A percentile compares a stretch with the other conserved stretches of the same genome.
Conservation (phyloP, 306 rosid species). For the Rubus idaeus region DNA sequence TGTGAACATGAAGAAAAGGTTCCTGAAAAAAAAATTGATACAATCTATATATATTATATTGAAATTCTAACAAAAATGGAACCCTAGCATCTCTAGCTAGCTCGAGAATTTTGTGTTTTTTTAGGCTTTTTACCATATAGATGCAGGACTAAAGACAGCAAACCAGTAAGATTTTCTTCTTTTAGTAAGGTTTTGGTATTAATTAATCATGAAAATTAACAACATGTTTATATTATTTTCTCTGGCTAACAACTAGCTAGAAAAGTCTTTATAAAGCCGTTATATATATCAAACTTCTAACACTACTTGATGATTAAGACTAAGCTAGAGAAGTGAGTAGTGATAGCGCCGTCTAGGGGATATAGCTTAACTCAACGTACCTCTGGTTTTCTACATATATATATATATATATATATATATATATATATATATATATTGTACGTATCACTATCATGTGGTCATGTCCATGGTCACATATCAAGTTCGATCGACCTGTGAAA, state of each 20-base stretch:
- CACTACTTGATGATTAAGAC: conserved; percentile 7
- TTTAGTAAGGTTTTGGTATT: not conserved
- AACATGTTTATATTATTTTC: too few species aligned
- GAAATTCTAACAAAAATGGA: not conserved
- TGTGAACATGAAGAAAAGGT: too few species aligned
- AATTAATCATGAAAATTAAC: too few species aligned
- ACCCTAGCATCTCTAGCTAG: not conserved
- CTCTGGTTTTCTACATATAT: not conserved
- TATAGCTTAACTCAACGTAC: not conserved
- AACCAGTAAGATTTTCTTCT: not conserved
- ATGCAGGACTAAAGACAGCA: not conserved
- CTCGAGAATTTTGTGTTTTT: not conserved
- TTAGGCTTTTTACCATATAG: not conserved
- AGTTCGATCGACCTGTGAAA: conserved; percentile 20
- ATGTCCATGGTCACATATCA: conserved; percentile 31
- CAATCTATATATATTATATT: too few species aligned
- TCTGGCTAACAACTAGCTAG: not conserved
- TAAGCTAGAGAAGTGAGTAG: not conserved
- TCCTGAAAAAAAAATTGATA: too few species aligned
- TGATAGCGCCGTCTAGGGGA: not conserved
- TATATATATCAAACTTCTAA: not conserved
- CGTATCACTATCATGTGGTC: conserved; percentile 40
- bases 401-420: too few species aligned
- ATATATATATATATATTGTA: not conserved
- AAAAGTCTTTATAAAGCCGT: not conserved